Evolutionary conservation across 192 early-diverging fungal species (phyloP).

Genomic region (Podila epigama): DNA sequence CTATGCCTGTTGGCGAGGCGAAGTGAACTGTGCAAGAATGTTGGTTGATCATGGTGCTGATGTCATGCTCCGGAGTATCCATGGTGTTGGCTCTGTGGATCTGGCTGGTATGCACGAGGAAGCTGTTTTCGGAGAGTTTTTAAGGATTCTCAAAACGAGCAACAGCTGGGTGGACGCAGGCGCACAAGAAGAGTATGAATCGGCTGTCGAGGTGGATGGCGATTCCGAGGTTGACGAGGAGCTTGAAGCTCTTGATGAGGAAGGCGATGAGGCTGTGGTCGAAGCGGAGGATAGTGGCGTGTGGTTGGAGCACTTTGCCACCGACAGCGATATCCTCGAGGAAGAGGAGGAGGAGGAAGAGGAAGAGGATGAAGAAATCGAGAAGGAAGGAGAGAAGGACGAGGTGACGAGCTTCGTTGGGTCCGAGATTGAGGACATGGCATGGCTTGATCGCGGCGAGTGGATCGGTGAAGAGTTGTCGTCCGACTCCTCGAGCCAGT

Average conservation of each 20-base stretch:
- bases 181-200: constrained; percentile 28
- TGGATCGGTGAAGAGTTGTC: constrained; percentile 44
- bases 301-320: constrained; percentile 38
- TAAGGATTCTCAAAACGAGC: constrained; percentile 22
- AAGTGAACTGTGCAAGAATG: constrained; percentile 55
- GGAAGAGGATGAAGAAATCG: background rate
- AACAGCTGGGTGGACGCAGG: constrained; percentile 49
- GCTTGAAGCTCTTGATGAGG: constrained; percentile 7
- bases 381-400: constrained; percentile 10
- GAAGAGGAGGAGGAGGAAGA: constrained; percentile 4
- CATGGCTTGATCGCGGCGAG: constrained; percentile 38
- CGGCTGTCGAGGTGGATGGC: constrained; percentile 30
- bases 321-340: constrained; percentile 27
- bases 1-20: constrained; percentile 67
- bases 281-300: constrained; percentile 26
- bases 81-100: constrained; percentile 33
- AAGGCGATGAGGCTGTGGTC: constrained; percentile 1
- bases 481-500: constrained; percentile 32
- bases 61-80: constrained; percentile 31
- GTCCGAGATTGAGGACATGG: constrained; percentile 38
- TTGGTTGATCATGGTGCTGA: constrained; percentile 52
- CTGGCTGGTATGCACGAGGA: constrained; percentile 20
- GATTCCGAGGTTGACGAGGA: constrained; percentile 39
- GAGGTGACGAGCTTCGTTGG: constrained; percentile 30
- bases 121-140: background rate